Percentiles rank a stretch among this genome's conserved stretches.
These are phyloP conservation scores for Linnemannia hyalina DNA, from an alignment of 192 early-diverging fungal genomes.

Conservation along the genomic window DNA sequence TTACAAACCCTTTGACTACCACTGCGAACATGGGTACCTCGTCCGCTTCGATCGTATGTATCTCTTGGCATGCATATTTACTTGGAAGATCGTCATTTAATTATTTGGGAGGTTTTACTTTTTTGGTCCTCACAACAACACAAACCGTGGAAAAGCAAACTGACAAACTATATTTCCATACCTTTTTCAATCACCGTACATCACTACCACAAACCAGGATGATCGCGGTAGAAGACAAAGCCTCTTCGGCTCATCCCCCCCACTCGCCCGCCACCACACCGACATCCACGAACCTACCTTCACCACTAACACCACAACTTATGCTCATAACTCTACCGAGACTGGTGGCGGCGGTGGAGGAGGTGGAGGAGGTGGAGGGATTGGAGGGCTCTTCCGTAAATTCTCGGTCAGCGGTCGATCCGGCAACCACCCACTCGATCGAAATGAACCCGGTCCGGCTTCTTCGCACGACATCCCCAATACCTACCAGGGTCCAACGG, in stretches of 20 bases:
- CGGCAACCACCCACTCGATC: background rate
- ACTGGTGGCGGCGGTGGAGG: background rate
- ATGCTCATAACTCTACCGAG: background rate
- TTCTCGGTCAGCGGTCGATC: slow-evolving; percentile 11
- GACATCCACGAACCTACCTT: background rate
- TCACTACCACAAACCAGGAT: background rate
- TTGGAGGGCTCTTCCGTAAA: slow-evolving; percentile 47
- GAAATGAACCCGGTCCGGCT: slow-evolving; percentile 21
- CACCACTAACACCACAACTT: background rate
- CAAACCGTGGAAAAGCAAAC: background rate
- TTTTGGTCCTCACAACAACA: background rate
- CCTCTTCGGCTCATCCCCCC: slow-evolving; percentile 22
- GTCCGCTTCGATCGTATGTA: too few relatives aligned
- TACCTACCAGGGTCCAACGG: background rate
- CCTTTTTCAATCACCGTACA: background rate
- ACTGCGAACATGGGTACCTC: background rate
- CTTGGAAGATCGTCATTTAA: background rate
- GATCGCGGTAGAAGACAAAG: slow-evolving; percentile 9
- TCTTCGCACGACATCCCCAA: background rate
- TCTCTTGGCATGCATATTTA: background rate
- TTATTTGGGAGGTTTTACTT: background rate
- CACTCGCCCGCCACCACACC: slow-evolving; percentile 1
- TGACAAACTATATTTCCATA: background rate
- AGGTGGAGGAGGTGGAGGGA: slow-evolving; percentile 8
- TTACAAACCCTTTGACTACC: slow-evolving; percentile 30